Evolutionary conservation across 2,329 filamentous ascomycete genomes (phyloP).

Genomic region (Fusarium hostae): DNA sequence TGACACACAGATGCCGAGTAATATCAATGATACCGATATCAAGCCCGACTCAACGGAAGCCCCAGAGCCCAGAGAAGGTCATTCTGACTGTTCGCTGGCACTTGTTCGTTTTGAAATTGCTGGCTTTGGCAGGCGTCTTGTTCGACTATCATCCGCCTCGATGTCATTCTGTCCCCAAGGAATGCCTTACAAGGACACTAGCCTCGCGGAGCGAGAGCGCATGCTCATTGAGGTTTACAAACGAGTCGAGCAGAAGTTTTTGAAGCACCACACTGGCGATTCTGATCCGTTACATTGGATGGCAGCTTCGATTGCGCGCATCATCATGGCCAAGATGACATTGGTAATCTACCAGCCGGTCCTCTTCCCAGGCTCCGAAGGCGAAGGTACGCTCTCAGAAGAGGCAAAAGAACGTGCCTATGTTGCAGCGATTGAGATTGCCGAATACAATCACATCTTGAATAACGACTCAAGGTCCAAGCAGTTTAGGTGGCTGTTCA

Average conservation of each 20-base stretch:
- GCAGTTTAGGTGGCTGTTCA: slow-evolving; percentile 62
- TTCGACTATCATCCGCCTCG: slow-evolving; percentile 50
- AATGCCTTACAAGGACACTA: slow-evolving; percentile 38
- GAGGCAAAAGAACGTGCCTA: slow-evolving; percentile 77
- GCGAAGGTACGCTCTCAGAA: slow-evolving; percentile 65
- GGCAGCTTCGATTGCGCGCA: slow-evolving; percentile 72
- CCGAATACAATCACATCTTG: slow-evolving; percentile 74
- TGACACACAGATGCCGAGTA: slow-evolving; percentile 61
- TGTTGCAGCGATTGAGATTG: slow-evolving; percentile 76
- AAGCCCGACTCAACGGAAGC: slow-evolving; percentile 58
- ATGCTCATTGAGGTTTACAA: slow-evolving; percentile 64
- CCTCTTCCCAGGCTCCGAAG: slow-evolving; percentile 68
- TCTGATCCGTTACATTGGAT: slow-evolving; percentile 72
- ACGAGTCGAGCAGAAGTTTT: slow-evolving; percentile 65
- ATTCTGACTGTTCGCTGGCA: slow-evolving; percentile 62
- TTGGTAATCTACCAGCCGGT: slow-evolving; percentile 81
- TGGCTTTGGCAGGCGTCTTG: slow-evolving; percentile 51
- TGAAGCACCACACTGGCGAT: slow-evolving; percentile 61
- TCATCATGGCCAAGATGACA: slow-evolving; percentile 83
- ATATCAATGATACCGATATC: slow-evolving; percentile 62
- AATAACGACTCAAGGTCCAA: slow-evolving; percentile 65
- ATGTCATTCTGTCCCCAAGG: slow-evolving; percentile 46
- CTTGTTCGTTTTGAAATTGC: slow-evolving; percentile 65
- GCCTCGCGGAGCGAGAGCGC: slow-evolving; percentile 52
- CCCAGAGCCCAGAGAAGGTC: slow-evolving; percentile 60